A percentile compares a stretch with the other conserved stretches of the same genome.
Evolutionary conservation across 148 eudicot species (phyloP).

Genomic region (Dysphania ambrosioides): DNA sequence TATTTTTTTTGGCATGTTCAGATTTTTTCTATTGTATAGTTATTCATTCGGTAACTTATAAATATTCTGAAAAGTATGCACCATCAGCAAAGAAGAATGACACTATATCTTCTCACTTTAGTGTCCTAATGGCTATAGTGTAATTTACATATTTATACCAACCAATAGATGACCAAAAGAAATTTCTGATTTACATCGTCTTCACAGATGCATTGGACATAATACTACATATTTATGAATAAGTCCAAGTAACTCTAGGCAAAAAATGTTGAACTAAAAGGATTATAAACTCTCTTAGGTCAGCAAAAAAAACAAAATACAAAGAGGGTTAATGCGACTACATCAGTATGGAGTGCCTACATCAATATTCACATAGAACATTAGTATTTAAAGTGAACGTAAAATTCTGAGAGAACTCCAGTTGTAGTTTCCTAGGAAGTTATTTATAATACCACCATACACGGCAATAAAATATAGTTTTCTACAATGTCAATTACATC

Average conservation of each 20-base stretch:
- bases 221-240: no score
- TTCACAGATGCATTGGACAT: no score
- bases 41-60: no score
- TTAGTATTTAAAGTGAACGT: no score
- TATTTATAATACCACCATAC: background rate
- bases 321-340: background rate
- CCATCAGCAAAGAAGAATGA: background rate
- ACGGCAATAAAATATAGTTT: no score
- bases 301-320: background rate
- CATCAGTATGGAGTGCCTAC: background rate
- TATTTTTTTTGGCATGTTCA: background rate
- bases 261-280: background rate
- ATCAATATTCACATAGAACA: no score
- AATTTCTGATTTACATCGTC: background rate
- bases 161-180: background rate
- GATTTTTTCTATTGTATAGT: no score
- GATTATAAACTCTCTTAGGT: background rate
- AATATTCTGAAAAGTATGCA: background rate
- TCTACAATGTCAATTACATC: no score
- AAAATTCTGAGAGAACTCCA: no score
- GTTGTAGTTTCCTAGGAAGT: no score
- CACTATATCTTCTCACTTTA: background rate
- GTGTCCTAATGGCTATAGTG: no score
- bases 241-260: background rate
- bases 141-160: background rate